Base-by-base conservation (phyloP, 2,329 filamentous ascomycete species). In the Aspergillus sergii region DNA sequence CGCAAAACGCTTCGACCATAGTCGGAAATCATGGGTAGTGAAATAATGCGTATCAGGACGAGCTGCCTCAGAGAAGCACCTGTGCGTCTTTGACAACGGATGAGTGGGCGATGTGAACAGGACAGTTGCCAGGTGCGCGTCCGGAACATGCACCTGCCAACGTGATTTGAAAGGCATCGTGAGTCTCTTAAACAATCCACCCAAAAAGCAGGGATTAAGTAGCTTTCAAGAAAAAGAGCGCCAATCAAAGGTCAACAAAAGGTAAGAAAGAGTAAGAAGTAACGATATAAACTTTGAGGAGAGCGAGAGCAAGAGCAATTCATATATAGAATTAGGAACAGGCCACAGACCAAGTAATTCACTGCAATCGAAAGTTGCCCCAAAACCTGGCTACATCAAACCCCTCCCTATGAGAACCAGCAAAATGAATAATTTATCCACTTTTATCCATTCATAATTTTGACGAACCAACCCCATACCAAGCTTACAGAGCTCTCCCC, bases 1-100 rank as follows among this genome's bases (percentile, higher is more conserved):
- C 1, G 91, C 92, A 39, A 95, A 79, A 16, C 91, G 88, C 75
- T 93, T 90, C 39, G 88, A 85, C 81, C 91, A 89, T 66, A 89
- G 81, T 26, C 91, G 88, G 75, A 89, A 91, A 64, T 85, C 83
- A 66, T 83, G 74, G 45, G 86, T 80, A 4, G 89, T 91, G 45
- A 95, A 80, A 68, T 84, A 88, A 69, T 90, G 87, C 10, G 85
- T 88, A 8, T 91, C 85, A 1, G 92, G 89, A 1, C 84, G 81
- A 41, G 87, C 84, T 10, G 90, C 86, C 69, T 93, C 91, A 58
- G 92, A 81, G 69, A 89, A 86, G 41, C 70, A 72, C 61, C 78
- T 73, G 7, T 83, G 79, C 16, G 77, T 81, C 28, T 76, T 76
- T 9, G 83, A 80, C 2, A 85, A 73, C 2, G 78, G 72, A 10